Percentiles rank a stretch among this genome's conserved stretches.
Conservation (phyloP, 2,329 filamentous ascomycete genomes). For the Diaporthe sp. region DNA sequence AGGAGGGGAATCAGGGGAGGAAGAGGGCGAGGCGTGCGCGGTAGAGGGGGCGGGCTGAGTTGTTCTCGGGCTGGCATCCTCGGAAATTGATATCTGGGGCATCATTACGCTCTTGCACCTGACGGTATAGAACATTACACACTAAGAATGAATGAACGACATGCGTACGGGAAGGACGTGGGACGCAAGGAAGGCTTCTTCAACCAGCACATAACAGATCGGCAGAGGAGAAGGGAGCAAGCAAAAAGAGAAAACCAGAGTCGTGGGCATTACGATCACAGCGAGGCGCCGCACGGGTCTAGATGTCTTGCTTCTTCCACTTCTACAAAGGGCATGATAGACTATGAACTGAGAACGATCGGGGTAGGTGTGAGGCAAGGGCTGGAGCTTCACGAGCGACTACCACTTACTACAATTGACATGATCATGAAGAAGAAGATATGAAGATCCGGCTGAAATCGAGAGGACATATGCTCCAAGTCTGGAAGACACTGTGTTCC, state of each 20-base stretch:
- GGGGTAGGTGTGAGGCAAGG: background rate
- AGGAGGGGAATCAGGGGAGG: too few relatives aligned
- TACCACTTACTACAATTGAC: slow-evolving; percentile 5
- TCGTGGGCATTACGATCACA: slow-evolving; percentile 20
- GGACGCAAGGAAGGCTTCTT: background rate
- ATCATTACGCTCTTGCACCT: background rate
- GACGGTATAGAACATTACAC: background rate
- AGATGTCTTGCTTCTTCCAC: background rate
- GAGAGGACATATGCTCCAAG: background rate
- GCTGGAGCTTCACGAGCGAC: background rate
- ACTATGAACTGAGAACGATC: background rate
- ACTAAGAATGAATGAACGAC: background rate
- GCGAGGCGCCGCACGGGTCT: slow-evolving; percentile 32
- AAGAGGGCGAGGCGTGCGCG: background rate
- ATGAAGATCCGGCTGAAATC: background rate
- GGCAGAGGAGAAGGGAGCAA: background rate
- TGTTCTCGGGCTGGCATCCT: background rate
- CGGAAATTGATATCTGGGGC: too few relatives aligned
- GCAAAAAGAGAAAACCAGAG: too few relatives aligned
- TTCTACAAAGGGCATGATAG: background rate
- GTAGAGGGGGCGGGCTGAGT: too few relatives aligned
- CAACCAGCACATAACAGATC: slow-evolving; percentile 10
- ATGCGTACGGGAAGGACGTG: background rate
- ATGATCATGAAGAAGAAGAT: background rate
- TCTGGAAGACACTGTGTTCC: background rate